phyloP scores from a whole-genome alignment of 129 eudicot species.

The Chrysanthemum lavandulifolium region DNA sequence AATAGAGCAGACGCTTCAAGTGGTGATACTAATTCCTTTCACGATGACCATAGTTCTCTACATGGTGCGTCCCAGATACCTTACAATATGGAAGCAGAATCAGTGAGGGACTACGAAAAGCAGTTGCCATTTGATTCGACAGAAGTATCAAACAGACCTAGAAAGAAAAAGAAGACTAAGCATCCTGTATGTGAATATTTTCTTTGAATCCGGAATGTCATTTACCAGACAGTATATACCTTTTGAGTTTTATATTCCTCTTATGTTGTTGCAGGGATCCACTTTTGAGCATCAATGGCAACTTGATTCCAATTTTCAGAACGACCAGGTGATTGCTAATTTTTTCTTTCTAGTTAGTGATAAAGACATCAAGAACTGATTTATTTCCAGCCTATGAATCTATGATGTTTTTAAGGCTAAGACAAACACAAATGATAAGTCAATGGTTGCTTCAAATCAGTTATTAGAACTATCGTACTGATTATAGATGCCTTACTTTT shows the following conservation, averaged over 20 bases:
- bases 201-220: constrained; percentile 1
- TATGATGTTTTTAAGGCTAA: constrained; percentile 4
- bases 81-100: constrained; percentile 75
- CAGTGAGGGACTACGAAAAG: constrained; percentile 65
- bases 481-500: background rate
- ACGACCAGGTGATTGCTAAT: constrained; percentile 66
- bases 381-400: background rate
- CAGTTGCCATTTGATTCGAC: constrained; percentile 55
- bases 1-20: constrained; percentile 82
- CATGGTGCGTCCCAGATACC: constrained; percentile 59
- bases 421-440: background rate
- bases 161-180: constrained; percentile 86
- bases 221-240: constrained; percentile 10
- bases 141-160: constrained; percentile 67
- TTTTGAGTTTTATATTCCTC: constrained; percentile 2
- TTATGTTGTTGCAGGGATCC: constrained; percentile 44
- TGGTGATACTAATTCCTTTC: constrained; percentile 92
- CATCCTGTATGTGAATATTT: constrained; percentile 49
- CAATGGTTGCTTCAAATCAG: no score
- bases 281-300: constrained; percentile 76
- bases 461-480: no score
- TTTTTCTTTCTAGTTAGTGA: background rate
- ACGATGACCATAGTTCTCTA: constrained; percentile 79
- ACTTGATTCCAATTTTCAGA: constrained; percentile 59
- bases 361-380: background rate